Evolutionary conservation across 495 filamentous ascomycete genomes (phyloP).

Genomic region (Penicillium tannophilum): DNA sequence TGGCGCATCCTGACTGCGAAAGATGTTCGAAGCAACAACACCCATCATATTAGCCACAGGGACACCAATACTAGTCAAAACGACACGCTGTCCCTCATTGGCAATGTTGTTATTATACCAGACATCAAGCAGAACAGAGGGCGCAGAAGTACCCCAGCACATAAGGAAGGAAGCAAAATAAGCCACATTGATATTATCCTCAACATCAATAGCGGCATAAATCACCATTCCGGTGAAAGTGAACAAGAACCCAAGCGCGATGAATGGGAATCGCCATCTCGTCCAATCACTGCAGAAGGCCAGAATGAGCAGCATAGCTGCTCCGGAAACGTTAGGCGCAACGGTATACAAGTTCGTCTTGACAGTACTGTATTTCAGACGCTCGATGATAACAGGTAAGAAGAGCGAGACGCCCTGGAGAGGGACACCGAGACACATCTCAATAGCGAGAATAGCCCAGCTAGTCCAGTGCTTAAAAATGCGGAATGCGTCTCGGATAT

Average conservation of each 20-base stretch:
- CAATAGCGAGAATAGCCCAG: constrained; percentile 66
- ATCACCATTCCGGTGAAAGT: constrained; percentile 78
- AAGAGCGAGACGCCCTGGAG: constrained; percentile 72
- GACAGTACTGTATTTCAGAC: constrained; percentile 63
- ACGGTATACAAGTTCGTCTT: constrained; percentile 80
- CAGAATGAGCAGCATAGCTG: constrained; percentile 67
- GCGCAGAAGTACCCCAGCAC: constrained; percentile 66
- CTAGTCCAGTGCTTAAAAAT: constrained; percentile 65
- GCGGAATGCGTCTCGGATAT: constrained; percentile 61
- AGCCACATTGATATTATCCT: constrained; percentile 59
- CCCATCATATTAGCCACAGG: constrained; percentile 84
- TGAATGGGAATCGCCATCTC: constrained; percentile 71
- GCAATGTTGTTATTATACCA: constrained; percentile 85
- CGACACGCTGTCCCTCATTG: constrained; percentile 70
- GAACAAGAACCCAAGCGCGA: constrained; percentile 70
- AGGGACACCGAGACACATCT: constrained; percentile 76
- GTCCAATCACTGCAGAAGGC: constrained; percentile 67
- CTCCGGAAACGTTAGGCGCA: constrained; percentile 69
- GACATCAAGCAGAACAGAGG: constrained; percentile 52
- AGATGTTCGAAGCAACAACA: constrained; percentile 72
- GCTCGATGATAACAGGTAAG: constrained; percentile 70
- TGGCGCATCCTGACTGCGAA: constrained; percentile 68
- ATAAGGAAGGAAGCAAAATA: constrained; percentile 85
- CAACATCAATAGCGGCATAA: constrained; percentile 67
- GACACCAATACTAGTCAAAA: constrained; percentile 72